Conservation (phyloP, 192 early-diverging fungal genomes). For the Jimgerdemannia lactiflua region DNA sequence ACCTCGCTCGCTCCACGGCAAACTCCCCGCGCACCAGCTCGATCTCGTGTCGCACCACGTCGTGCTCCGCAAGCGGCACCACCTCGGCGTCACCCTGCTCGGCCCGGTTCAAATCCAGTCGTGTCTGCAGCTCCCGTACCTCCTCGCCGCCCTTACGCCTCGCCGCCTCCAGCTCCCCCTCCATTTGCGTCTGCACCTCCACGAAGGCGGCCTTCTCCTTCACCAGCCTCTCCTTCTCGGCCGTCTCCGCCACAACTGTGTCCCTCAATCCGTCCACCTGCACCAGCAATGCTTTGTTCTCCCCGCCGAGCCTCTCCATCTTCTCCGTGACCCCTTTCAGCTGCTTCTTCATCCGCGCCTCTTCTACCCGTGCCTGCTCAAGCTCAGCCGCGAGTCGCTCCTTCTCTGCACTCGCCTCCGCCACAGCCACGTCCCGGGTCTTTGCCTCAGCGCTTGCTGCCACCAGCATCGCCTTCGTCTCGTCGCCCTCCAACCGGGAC, state of each 20-base stretch:
- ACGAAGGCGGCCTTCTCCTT: background rate
- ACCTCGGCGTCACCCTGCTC: background rate
- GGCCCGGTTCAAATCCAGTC: background rate
- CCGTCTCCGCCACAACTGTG: background rate
- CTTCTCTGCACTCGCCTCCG: background rate
- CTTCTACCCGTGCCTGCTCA: background rate
- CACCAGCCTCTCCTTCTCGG: background rate
- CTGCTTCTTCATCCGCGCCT: background rate
- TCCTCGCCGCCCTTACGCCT: background rate
- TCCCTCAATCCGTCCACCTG: background rate
- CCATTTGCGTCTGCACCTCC: background rate
- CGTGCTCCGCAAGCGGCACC: no score
- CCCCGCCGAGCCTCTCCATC: background rate
- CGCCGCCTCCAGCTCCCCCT: background rate
- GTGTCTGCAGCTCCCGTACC: background rate
- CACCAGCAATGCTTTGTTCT: background rate
- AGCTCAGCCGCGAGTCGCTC: background rate
- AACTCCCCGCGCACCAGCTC: background rate
- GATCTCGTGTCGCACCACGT: background rate
- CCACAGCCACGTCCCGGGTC: background rate
- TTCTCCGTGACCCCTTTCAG: background rate
- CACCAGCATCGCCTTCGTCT: background rate
- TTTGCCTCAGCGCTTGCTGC: background rate
- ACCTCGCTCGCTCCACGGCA: background rate
- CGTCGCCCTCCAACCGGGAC: background rate